Evolutionary conservation across 2,329 filamentous ascomycete genomes (phyloP).

Genomic region (Hyphodiscus sp.): DNA sequence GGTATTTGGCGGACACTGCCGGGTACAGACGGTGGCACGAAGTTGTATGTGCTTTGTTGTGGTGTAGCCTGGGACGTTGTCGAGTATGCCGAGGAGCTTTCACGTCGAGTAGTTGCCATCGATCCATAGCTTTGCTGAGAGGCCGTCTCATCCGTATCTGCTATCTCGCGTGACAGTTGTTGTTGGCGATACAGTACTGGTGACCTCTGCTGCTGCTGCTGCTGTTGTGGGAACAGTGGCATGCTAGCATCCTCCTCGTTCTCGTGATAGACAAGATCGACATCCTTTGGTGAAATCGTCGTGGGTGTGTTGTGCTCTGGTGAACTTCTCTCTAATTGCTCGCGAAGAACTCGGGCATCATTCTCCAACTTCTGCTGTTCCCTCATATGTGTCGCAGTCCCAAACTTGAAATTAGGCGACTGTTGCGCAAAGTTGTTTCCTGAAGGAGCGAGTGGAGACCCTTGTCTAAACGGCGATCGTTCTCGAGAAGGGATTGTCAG

Average conservation of each 20-base stretch:
- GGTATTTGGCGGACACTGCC: conserved; percentile 23
- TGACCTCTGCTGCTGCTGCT: conserved; percentile 41
- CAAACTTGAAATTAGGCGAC: conserved; percentile 36
- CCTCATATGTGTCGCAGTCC: conserved; percentile 51
- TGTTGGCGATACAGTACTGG: conserved; percentile 33
- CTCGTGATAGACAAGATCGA: conserved; percentile 78
- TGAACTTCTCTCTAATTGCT: conserved; percentile 33
- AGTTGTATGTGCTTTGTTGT: conserved; percentile 36
- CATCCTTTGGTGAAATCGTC: conserved; percentile 93
- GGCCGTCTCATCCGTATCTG: conserved; percentile 30
- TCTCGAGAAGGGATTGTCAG: conserved; percentile 47
- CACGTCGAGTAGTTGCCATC: conserved; percentile 35
- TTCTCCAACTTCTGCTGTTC: conserved; percentile 56
- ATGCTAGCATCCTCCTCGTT: conserved; percentile 62
- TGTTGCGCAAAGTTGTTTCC: conserved; percentile 31
- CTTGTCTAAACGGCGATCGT: conserved; percentile 74
- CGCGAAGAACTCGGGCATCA: conserved; percentile 41
- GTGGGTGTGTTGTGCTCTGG: conserved; percentile 51
- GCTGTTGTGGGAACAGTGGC: conserved; percentile 62
- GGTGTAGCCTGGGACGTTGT: conserved; percentile 25
- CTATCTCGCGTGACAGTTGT: conserved; percentile 23
- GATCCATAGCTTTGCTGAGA: conserved; percentile 37
- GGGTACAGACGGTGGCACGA: conserved; percentile 35
- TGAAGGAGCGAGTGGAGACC: conserved; percentile 52
- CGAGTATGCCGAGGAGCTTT: conserved; percentile 31